These are phyloP conservation scores for Metschnikowia lunata DNA, from an alignment of 805 yeast genomes.

Conservation along the genomic window DNA sequence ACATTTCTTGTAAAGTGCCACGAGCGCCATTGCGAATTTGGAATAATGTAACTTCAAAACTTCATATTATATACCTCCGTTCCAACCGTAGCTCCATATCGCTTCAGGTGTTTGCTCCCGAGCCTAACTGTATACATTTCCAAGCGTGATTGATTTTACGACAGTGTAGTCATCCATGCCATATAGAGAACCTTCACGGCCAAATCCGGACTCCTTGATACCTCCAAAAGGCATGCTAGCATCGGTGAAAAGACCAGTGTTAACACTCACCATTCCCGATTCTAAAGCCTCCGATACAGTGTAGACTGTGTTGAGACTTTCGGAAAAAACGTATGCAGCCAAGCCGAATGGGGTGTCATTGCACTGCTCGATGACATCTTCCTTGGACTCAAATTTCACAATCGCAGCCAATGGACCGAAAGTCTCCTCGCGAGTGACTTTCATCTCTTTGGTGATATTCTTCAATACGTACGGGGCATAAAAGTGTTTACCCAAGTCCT, in stretches of 20 bases:
- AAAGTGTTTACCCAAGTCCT: constrained; percentile 47
- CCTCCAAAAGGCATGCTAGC: constrained; percentile 59
- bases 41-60: too few relatives aligned
- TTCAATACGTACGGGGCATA: constrained; percentile 53
- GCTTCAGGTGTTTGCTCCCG: too few relatives aligned
- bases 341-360: constrained; percentile 55
- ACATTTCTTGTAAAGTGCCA: too few relatives aligned
- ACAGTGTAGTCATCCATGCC: constrained; percentile 61
- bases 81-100: too few relatives aligned
- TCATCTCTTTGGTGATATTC: constrained; percentile 48
- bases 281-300: constrained; percentile 54
- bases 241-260: constrained; percentile 55
- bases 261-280: constrained; percentile 62
- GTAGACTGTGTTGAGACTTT: constrained; percentile 46
- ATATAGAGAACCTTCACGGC: constrained; percentile 61
- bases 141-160: constrained; percentile 49
- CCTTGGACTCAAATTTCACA: constrained; percentile 47
- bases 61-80: too few relatives aligned
- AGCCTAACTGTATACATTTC: constrained; percentile 27
- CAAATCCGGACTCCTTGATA: constrained; percentile 62
- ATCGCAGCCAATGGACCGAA: constrained; percentile 64
- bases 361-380: constrained; percentile 51
- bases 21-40: too few relatives aligned
- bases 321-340: constrained; percentile 56
- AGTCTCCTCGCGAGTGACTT: constrained; percentile 53